Percentiles rank a stretch among this genome's conserved stretches.
Conservation (phyloP, 2,329 filamentous ascomycete species). For the Diaporthe sp. region DNA sequence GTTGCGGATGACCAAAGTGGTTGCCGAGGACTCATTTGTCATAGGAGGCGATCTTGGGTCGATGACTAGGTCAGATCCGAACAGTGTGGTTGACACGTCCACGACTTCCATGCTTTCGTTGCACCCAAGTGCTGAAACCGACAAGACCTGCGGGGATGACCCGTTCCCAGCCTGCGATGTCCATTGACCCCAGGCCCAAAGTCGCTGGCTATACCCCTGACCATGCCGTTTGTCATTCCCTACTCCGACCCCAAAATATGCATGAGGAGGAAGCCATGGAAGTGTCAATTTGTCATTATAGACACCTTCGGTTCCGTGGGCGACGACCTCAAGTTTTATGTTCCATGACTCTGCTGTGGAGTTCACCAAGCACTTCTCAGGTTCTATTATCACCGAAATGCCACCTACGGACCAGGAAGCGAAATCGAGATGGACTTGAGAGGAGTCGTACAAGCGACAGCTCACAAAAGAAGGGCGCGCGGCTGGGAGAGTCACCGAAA, state of each 20-base stretch:
- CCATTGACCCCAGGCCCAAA: constrained; percentile 3
- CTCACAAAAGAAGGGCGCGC: neutral
- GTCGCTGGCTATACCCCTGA: neutral
- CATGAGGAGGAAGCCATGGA: neutral
- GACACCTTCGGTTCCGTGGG: too few relatives aligned
- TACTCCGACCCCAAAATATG: neutral
- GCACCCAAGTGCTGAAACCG: neutral
- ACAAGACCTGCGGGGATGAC: neutral
- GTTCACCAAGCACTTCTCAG: neutral
- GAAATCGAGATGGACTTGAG: neutral
- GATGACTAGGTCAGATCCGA: neutral
- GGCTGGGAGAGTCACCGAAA: neutral
- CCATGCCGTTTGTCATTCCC: accelerated
- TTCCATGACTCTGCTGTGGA: neutral
- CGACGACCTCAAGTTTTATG: too few relatives aligned
- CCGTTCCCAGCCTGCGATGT: neutral
- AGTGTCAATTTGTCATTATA: accelerated
- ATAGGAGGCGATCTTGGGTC: neutral
- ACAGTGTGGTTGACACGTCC: neutral
- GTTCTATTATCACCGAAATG: neutral
- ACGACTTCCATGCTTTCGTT: neutral
- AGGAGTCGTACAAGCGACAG: neutral
- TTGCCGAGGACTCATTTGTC: neutral
- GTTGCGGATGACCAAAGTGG: neutral
- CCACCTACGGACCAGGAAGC: too few relatives aligned